A percentile compares a stretch with the other conserved stretches of the same genome.
Conservation (phyloP, 2,329 filamentous ascomycete species). For the Neonectria ditissima region DNA sequence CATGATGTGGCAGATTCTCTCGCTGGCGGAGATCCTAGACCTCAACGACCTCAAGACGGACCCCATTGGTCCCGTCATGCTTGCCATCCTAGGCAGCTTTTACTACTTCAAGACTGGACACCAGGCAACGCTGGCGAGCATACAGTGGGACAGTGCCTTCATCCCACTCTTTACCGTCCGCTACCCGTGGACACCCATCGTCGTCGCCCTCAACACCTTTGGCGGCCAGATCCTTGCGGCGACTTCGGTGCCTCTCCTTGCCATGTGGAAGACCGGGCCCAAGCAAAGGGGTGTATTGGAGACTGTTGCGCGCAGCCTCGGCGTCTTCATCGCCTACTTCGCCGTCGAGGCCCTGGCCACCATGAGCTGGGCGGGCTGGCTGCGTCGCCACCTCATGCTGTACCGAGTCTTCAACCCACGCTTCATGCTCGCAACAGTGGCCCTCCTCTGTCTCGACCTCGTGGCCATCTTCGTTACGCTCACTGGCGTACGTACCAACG, state of each 20-base stretch:
- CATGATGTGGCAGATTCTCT: constrained; percentile 89
- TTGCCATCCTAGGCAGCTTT: constrained; percentile 91
- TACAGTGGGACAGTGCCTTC: constrained; percentile 97
- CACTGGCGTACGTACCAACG: constrained; percentile 79
- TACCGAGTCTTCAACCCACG: constrained; percentile 93
- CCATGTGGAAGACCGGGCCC: constrained; percentile 89
- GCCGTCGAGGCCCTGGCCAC: constrained; percentile 86
- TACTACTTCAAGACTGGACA: constrained; percentile 99
- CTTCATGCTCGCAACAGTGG: constrained; percentile 83
- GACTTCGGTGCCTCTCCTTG: constrained; percentile 81
- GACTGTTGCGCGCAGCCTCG: constrained; percentile 76
- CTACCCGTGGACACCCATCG: constrained; percentile 90
- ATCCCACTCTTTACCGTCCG: constrained; percentile 84
- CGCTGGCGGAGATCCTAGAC: constrained; percentile 74
- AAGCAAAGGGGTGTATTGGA: constrained; percentile 77
- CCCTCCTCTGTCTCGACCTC: constrained; percentile 82
- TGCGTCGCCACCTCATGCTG: constrained; percentile 94
- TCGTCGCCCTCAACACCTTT: constrained; percentile 88
- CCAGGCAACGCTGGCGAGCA: constrained; percentile 85
- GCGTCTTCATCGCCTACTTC: constrained; percentile 83
- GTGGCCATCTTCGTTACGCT: constrained; percentile 78
- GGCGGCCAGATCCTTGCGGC: constrained; percentile 88
- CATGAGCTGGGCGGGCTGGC: constrained; percentile 88
- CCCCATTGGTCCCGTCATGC: constrained; percentile 83
- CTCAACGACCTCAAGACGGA: constrained; percentile 71